These are phyloP conservation scores for Choiromyces venosus DNA, from an alignment of 495 filamentous ascomycete species.

Conservation along the genomic window DNA sequence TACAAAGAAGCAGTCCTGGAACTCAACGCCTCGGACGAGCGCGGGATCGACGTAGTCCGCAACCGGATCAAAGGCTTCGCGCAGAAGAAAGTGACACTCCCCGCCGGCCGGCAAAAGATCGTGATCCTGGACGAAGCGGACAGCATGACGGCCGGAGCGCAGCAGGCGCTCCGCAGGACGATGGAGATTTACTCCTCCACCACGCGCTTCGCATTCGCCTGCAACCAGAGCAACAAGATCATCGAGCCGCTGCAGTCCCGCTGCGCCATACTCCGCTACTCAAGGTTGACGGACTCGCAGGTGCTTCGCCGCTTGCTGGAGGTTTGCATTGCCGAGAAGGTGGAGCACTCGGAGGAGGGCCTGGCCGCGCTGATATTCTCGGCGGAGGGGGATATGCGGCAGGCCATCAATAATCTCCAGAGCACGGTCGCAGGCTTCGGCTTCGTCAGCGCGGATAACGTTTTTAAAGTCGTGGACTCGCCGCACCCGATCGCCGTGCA, in stretches of 20 bases:
- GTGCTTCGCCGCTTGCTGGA: constrained; percentile 84
- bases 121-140: constrained; percentile 98
- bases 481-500: constrained; percentile 98
- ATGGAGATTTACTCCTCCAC: constrained; percentile 99
- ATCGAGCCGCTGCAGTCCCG: constrained; percentile 96
- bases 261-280: constrained; percentile 93
- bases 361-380: constrained; percentile 93
- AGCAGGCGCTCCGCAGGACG: constrained; percentile 89
- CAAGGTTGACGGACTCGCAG: constrained; percentile 84
- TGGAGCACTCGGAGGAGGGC: constrained; percentile 86
- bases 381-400: constrained; percentile 97
- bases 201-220: constrained; percentile 95
- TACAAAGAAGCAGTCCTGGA: constrained; percentile 98
- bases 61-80: constrained; percentile 98
- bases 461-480: constrained; percentile 95
- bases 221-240: constrained; percentile 98
- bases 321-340: constrained; percentile 81
- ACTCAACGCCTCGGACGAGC: constrained; percentile 91
- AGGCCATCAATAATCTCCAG: constrained; percentile 98
- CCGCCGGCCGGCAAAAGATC: constrained; percentile 83
- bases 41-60: constrained; percentile 97
- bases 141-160: constrained; percentile 92
- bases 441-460: constrained; percentile 94
- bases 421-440: constrained; percentile 93
- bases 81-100: constrained; percentile 97